Evolutionary conservation across 257 asterid species (phyloP), one percentile per base, ranked within the genome.

Genomic region (Plantago elongata): DNA sequence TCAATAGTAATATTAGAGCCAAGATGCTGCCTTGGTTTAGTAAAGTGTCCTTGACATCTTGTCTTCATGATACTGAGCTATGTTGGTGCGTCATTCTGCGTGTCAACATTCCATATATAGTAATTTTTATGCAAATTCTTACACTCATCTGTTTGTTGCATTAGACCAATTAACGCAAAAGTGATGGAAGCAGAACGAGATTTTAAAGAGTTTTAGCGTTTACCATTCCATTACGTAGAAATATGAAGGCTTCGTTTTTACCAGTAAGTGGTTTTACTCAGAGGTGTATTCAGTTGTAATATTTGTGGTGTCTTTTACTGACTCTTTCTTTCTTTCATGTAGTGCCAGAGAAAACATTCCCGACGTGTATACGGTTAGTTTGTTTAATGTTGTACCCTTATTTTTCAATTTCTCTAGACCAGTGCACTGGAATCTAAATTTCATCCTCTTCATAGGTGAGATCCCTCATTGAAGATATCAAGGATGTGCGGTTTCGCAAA

Each of bases 171-270:
- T 92, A 75, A 60, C 95, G 50, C n/a, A n/a, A 81, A 77, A 71
- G 90, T 89, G 68, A 65, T 92, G 75, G 99, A 92, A 75, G 86
- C 96, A 40, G 97, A 92, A 69, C 82, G 99, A 43, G 96, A 86
- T 71, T 72, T 95, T 65, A 91, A 89, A 66, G 83, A 79, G 76
- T 89, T 86, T 73, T 94, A 92, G 81, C 85, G 85, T 22, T 75
- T 92, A 77, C 99, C 97, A 70, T 92, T 89, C 78, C 97, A 92
- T 66, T 92, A 92, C 61, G 96, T 92, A 46, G 97, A 92, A 80
- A 84, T 92, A 77, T 84, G 97, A 54, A 80, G 96, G 83, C 95
- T 89, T 68, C 95, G 89, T 30, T 92, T 89, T 76, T 91, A 92
- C 73, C 87, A 84, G 97, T 84, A 80, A 84, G 95, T 77, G 55